phyloP scores from a whole-genome alignment of 441 rosid species.

The Rhodomyrtus psidioides region DNA sequence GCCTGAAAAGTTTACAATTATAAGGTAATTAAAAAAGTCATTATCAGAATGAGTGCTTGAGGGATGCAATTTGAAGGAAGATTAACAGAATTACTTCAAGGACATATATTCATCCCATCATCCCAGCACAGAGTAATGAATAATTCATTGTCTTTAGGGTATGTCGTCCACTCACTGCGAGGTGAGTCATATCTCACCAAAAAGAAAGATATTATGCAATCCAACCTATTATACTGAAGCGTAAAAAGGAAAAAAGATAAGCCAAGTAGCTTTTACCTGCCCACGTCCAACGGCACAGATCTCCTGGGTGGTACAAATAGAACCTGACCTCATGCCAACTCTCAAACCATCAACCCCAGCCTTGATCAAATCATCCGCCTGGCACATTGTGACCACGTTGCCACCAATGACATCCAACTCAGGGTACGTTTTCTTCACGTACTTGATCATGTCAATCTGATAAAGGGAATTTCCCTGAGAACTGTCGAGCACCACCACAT shows the following conservation, averaged over 20 bases:
- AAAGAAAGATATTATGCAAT: background rate
- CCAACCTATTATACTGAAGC: background rate
- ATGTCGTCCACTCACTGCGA: background rate
- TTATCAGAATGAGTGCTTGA: background rate
- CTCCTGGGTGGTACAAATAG: slow-evolving; percentile 93
- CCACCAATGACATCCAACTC: slow-evolving; percentile 9
- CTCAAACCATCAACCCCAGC: slow-evolving; percentile 80
- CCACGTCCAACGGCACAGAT: background rate
- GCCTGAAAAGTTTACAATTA: slow-evolving; percentile 35
- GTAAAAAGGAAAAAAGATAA: background rate
- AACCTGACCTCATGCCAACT: slow-evolving; percentile 97
- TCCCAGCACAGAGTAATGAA: background rate
- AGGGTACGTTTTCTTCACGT: slow-evolving; percentile 1
- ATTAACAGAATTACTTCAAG: background rate
- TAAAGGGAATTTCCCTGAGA: slow-evolving; percentile 87
- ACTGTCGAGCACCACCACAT: slow-evolving; percentile 79
- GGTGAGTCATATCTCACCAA: background rate
- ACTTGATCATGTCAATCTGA: slow-evolving; percentile 83
- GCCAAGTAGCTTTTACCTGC: background rate
- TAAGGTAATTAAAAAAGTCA: background rate
- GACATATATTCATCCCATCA: background rate
- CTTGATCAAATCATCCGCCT: background rate
- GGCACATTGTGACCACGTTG: background rate
- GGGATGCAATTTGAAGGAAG: background rate
- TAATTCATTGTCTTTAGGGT: background rate